Evolutionary conservation across 1,284 basidiomycete species (phyloP).

Genomic region (Calocybe gambosa): DNA sequence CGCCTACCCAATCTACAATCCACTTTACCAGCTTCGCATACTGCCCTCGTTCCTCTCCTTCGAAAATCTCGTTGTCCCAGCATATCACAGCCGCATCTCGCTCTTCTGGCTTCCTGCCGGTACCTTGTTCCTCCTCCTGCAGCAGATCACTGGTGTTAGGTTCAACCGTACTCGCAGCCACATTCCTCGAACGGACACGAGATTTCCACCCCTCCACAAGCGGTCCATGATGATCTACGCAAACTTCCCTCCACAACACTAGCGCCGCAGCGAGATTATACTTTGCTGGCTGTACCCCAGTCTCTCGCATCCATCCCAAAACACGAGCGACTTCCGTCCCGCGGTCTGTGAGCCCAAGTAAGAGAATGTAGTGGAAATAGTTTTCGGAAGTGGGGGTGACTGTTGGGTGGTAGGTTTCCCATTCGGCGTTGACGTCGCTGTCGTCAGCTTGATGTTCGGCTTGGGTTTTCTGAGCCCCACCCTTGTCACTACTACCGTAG

Average conservation of each 20-base stretch:
- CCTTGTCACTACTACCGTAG: no score
- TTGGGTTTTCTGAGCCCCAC: no score
- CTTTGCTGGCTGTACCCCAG: constrained; percentile 47
- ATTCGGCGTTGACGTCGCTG: not conserved
- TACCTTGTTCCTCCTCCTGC: no score
- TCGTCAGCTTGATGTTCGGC: not conserved
- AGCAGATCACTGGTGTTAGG: no score
- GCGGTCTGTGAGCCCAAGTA: constrained; percentile 44
- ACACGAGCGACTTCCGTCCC: constrained; percentile 12
- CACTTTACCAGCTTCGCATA: constrained; percentile 51
- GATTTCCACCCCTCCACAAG: not conserved
- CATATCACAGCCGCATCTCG: not conserved
- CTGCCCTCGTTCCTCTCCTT: constrained; percentile 19
- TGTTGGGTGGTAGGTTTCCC: constrained; percentile 18
- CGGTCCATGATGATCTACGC: constrained; percentile 41
- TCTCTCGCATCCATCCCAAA: constrained; percentile 13
- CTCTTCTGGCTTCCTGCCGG: not conserved
- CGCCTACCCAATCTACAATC: constrained; percentile 65
- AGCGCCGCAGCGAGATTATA: constrained; percentile 59
- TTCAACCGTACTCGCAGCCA: not conserved
- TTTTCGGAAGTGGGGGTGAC: constrained; percentile 20
- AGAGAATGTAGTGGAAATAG: constrained; percentile 56
- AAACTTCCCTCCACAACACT: constrained; percentile 67
- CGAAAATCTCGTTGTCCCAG: not conserved
- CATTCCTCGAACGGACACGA: not conserved